Base-by-base conservation (phyloP, 1,284 basidiomycete genomes). In the Leccinum fallax region DNA sequence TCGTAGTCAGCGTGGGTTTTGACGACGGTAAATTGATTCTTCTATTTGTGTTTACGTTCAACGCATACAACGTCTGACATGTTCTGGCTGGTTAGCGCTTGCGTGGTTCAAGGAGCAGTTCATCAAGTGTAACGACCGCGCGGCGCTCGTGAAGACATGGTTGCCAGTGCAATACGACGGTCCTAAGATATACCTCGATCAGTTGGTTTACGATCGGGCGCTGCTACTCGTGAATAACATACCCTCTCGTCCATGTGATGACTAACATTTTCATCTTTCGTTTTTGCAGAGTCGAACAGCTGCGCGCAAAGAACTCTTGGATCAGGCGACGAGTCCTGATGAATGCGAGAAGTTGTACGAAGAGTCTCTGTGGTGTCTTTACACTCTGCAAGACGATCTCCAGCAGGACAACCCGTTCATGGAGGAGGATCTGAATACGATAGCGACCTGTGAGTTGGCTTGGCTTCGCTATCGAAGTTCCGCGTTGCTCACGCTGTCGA, bases 271-370 rank as follows among this genome's bases (percentile, higher is more conserved):
- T 57, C n/a, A 26, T 51, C 26, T 13, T 51, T 11, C 62, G 43
- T 11, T 46, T n/a, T 24, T 48, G 13, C 74, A 97, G 95, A 97
- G 95, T 62, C 90, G 95, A 9, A 91, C 90, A 4, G 95, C 95
- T 49, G 97, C 97, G 1, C 84, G 92, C 30, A 94, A 95, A 71
- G 97, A 99, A 73, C 83, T 98, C 0, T 81, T 93, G 24, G 92
- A 94, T 67, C 89, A 93, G 68, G 88, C 87, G 30, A 77, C 76
- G n/a, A 79, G 79, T 8, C 87, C 88, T 21, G 92, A 95, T 66
- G 89, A 92, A 67, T 97, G 95, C 72, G 92, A 97, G 78, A 90
- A 92, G 71, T 83, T 96, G 40, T 99, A 99, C 77, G 96, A 98
- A 73, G 94, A 94, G 65, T 94, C 95, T 0, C 77, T 97, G 19